Percentiles rank a stretch among this genome's conserved stretches.
These are phyloP conservation scores for Ceriops decandra DNA, from an alignment of 345 rosid species.

Conservation along the genomic window DNA sequence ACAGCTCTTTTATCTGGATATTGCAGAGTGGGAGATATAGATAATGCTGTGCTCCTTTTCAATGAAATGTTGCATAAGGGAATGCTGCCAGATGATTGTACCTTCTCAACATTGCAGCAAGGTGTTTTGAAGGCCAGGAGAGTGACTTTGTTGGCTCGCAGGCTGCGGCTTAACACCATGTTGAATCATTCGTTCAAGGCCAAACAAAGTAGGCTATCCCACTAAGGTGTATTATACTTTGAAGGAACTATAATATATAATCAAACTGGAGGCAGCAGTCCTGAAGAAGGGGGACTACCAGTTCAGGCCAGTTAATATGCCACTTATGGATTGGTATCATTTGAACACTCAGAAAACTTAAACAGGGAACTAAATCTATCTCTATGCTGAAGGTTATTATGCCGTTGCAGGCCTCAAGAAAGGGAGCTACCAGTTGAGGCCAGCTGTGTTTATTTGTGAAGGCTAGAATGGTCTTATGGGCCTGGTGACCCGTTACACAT, in stretches of 20 bases:
- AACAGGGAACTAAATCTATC: not conserved
- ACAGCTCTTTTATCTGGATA: conserved; percentile 49
- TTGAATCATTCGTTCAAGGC: not conserved
- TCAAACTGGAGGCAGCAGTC: no score
- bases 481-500: no score
- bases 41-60: conserved; percentile 39
- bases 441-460: no score
- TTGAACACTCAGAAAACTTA: not conserved
- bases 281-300: no score
- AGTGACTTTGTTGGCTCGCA: not conserved
- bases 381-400: not conserved
- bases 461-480: no score
- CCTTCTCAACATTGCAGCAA: conserved; percentile 15
- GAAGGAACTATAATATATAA: no score
- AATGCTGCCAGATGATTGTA: conserved; percentile 24
- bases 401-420: not conserved
- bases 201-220: not conserved
- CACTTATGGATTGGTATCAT: not conserved
- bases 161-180: not conserved
- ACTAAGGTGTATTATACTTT: no score
- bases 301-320: not conserved
- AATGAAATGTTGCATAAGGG: conserved; percentile 38
- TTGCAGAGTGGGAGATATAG: conserved; percentile 36
- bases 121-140: conserved; percentile 31
- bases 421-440: not conserved